Percentiles rank a stretch among this genome's conserved stretches.
phyloP scores from a whole-genome alignment of 2,329 filamentous ascomycete species.

The Byssochlamys sp. region DNA sequence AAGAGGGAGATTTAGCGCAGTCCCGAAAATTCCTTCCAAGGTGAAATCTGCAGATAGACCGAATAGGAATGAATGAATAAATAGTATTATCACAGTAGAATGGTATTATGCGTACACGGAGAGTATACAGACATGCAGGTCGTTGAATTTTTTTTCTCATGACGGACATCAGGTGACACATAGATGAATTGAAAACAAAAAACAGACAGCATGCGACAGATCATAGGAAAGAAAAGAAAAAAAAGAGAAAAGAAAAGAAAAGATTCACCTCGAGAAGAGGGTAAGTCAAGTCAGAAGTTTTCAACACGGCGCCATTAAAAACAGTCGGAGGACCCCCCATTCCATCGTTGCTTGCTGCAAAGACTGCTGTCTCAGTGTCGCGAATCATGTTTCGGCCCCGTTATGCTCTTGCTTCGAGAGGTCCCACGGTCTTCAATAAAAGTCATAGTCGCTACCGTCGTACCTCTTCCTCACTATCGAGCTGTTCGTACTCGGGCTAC shows the following conservation, averaged over 20 bases:
- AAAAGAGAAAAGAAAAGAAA: neutral
- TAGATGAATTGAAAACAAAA: neutral
- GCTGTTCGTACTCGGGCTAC: constrained; percentile 12
- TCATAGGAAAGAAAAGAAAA: neutral
- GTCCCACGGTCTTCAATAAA: constrained; percentile 1
- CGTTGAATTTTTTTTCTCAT: neutral
- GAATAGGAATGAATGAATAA: neutral
- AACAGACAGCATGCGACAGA: neutral
- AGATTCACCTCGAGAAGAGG: neutral
- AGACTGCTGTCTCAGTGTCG: neutral
- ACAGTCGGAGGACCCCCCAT: neutral
- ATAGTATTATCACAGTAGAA: neutral
- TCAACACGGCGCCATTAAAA: neutral
- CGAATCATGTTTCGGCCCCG: neutral
- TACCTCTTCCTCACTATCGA: constrained; percentile 19
- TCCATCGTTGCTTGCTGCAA: neutral
- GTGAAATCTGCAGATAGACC: too few species aligned
- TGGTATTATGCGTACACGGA: neutral
- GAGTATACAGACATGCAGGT: neutral
- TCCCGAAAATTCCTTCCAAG: too few species aligned
- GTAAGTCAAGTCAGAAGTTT: neutral
- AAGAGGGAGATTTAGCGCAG: too few species aligned
- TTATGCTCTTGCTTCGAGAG: neutral
- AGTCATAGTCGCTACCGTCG: constrained; percentile 16
- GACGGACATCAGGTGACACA: neutral